Percentiles rank a stretch among this genome's conserved stretches.
Conservation (phyloP, 2,329 filamentous ascomycete genomes). For the Cladosporium phlei region DNA sequence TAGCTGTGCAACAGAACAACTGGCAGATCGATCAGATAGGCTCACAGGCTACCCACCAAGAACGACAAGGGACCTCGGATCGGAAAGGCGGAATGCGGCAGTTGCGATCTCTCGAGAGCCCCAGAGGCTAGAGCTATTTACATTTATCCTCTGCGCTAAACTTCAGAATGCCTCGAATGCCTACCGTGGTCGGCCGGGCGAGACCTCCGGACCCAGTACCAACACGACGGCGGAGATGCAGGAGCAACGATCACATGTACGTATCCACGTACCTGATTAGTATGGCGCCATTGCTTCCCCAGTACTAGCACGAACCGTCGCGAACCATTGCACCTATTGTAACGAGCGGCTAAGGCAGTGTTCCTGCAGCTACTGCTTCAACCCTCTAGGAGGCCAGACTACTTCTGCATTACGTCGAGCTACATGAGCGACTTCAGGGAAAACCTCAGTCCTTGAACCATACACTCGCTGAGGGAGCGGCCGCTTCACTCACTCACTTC, state of each 20-base stretch:
- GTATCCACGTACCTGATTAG: constrained; percentile 9
- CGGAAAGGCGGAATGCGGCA: too few relatives aligned
- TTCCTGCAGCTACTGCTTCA: constrained; percentile 13
- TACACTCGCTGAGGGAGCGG: constrained; percentile 7
- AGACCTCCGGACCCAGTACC: too few relatives aligned
- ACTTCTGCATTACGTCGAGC: constrained; percentile 13
- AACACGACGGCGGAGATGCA: constrained; percentile 2
- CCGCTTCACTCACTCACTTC: constrained; percentile 3
- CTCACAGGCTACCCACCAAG: too few relatives aligned
- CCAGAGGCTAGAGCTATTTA: too few relatives aligned
- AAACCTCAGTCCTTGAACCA: background rate
- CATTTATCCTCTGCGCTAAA: too few relatives aligned
- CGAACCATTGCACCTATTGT: constrained; percentile 12
- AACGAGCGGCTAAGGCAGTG: constrained; percentile 7
- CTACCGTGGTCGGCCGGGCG: too few relatives aligned
- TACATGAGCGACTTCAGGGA: constrained; percentile 8
- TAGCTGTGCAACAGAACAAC: too few relatives aligned
- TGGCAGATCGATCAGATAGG: too few relatives aligned
- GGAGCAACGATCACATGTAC: constrained; percentile 6
- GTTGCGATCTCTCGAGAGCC: too few relatives aligned
- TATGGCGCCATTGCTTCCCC: constrained; percentile 12
- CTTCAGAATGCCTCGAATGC: too few relatives aligned
- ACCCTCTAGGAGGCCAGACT: background rate
- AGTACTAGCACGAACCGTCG: constrained; percentile 7
- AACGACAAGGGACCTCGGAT: too few relatives aligned